phyloP scores from a whole-genome alignment of 345 rosid species.

The Excoecaria agallocha region DNA sequence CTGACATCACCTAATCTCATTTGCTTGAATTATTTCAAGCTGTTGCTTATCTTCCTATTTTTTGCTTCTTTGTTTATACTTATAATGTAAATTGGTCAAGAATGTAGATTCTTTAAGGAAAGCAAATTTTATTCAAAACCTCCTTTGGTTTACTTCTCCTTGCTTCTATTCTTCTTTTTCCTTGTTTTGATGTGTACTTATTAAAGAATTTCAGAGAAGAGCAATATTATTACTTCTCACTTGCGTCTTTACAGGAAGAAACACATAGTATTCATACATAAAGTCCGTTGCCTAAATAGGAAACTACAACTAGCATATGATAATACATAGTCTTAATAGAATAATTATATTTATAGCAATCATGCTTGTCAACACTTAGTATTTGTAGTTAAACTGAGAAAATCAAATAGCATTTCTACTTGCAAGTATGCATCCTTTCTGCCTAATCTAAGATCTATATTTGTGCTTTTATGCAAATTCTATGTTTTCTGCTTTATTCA shows the following conservation, averaged over 20 bases:
- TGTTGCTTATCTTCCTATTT: background rate
- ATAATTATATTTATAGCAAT: no score
- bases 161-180: background rate
- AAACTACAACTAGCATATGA: no score
- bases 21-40: constrained; percentile 1
- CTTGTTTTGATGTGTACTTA: background rate
- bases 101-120: background rate
- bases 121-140: background rate
- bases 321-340: no score
- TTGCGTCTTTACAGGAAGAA: no score
- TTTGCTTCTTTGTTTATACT: background rate
- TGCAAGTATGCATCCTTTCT: background rate
- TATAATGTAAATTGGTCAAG: background rate
- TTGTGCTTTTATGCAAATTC: background rate
- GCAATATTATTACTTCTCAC: no score
- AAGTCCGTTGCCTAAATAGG: no score
- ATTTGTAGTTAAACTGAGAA: background rate
- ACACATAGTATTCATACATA: no score
- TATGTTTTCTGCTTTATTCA: background rate
- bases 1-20: constrained; percentile 16
- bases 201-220: no score
- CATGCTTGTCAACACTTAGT: background rate
- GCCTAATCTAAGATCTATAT: background rate
- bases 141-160: background rate
- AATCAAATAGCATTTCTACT: background rate